Conservation (phyloP, 140 eudicot species). For the Cichorium intybus region DNA sequence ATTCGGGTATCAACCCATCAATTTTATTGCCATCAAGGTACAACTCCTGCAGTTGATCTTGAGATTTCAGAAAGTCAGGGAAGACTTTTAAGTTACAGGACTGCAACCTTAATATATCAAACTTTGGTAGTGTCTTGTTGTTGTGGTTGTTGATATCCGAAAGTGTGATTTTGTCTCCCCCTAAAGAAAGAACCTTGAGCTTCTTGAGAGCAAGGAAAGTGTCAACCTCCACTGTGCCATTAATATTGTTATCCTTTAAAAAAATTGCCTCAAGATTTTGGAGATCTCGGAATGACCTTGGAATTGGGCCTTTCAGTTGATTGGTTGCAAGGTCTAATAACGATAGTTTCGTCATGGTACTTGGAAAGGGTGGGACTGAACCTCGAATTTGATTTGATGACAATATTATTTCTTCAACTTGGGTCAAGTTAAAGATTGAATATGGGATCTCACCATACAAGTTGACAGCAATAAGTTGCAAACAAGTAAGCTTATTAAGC, state of each 20-base stretch:
- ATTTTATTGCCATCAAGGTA: conserved; percentile 8
- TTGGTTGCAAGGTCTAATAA: not conserved
- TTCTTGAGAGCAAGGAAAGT: conserved; percentile 11
- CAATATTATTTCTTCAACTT: not conserved
- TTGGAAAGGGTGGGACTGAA: conserved; percentile 27
- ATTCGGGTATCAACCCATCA: conserved; percentile 17
- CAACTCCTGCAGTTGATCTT: conserved; percentile 14
- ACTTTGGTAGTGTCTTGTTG: conserved; percentile 7
- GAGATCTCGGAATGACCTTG: conserved; percentile 26
- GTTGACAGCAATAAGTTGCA: conserved; percentile 4
- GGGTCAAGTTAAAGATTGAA: conserved; percentile 33
- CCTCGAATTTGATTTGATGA: conserved; percentile 21
- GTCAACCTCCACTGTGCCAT: conserved; percentile 18
- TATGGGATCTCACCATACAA: conserved; percentile 31
- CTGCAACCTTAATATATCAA: not conserved
- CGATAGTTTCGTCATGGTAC: conserved; percentile 26
- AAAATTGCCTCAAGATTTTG: conserved; percentile 8
- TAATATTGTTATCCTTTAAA: conserved; percentile 18
- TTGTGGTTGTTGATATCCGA: not conserved
- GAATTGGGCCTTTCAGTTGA: conserved; percentile 32
- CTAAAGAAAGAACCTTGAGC: conserved; percentile 10
- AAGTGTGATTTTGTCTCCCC: conserved; percentile 16
- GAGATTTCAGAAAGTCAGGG: conserved; percentile 30
- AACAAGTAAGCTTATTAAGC: conserved; percentile 20
- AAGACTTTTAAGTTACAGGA: conserved; percentile 31